Evolutionary conservation across 2,329 filamentous ascomycete species (phyloP), one percentile per base, ranked within the genome.

Genomic region (Dothistroma septosporum): DNA sequence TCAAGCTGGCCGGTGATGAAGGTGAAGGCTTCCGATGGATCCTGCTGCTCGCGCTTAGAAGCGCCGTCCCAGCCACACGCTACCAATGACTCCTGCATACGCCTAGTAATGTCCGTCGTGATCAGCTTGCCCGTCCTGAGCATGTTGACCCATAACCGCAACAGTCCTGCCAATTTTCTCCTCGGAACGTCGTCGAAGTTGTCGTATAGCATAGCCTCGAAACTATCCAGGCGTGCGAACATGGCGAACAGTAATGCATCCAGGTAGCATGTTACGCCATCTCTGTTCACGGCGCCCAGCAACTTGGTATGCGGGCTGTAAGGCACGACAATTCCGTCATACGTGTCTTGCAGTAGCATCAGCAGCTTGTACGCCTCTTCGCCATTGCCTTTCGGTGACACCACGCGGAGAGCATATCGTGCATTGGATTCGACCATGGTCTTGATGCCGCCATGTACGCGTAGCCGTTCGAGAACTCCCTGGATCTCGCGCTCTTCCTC

Each of bases 121-220:
- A 99, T 92, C 48, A 97, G 79, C 70, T 88, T 90, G 35, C 94
- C 94, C 7, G 87, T 87, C 64, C 94, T 84, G 64, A 97, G 76
- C 81, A 97, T 84, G 70, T 97, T 97, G 50, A 97, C 92, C 91
- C 93, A 99, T 53, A 97, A 79, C 57, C 93, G 85, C 54, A 97
- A 75, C 22, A 96, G 76, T 10, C 87, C 86, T n/a, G 88, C 88
- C 57, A 99, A 79, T 67, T 87, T 90, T 68, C 85, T 86, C 64
- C 88, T 85, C 24, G 83, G 80, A 64, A 91, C 86, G 62, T 94
- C 89, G 28, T 86, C 83, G 63, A 91, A 90, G 8, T 87, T 86
- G 60, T 88, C 88, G 73, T 90, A 92, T 35, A 97, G 81, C 82
- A 97, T 96, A 53, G 89, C 91, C 75, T 97, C 93, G 73, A 96